Evolutionary conservation across 1,284 basidiomycete species (phyloP), one percentile per base, ranked within the genome.

Genomic region (Cryptococcus sp.): DNA sequence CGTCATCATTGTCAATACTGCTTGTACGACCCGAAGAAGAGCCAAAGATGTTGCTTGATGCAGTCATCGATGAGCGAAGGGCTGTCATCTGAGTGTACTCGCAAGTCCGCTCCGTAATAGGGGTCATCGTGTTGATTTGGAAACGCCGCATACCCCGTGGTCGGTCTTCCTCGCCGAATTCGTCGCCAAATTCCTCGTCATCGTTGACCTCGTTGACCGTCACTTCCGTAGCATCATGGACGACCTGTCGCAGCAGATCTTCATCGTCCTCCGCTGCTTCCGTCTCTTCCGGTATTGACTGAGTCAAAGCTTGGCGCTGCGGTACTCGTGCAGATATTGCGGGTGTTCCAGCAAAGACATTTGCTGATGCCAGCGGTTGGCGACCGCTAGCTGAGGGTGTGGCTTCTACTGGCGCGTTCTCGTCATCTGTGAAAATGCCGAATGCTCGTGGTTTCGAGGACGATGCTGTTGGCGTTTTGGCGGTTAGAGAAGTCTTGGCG

Each of bases 51-150:
- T 34, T 37, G 20, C 50, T 44, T 13, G 26, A n/a, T 41, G 63
- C 62, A 38, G 59, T 65, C 48, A 55, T 60, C 5, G 70, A 72
- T 5, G 64, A 66, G 11, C 73, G 64, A 5, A 66, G 48, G 5
- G 73, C 74, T 22, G 79, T 74, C 37, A 67, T 71, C 55, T 84
- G 81, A n/a, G 83, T 90, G 72, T 84, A 93, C 74, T 97, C 94
- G 68, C 85, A 85, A 5, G 93, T 96, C 41, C 93, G 83, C 77
- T 97, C 94, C 4, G 90, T 91, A 70, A 97, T 95, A 1, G 93
- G 93, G 11, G 93, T 96, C 89, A 97, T 91, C 54, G 91, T 85
- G 67, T 90, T 87, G 78, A 91, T 59, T 22, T 62, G 49, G 49
- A 89, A 64, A 46, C 67, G 57, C 81, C 89, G 86, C 48, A 89